Evolutionary conservation across 257 asterid species (phyloP).

Genomic region (Rauvolfia tetraphylla): DNA sequence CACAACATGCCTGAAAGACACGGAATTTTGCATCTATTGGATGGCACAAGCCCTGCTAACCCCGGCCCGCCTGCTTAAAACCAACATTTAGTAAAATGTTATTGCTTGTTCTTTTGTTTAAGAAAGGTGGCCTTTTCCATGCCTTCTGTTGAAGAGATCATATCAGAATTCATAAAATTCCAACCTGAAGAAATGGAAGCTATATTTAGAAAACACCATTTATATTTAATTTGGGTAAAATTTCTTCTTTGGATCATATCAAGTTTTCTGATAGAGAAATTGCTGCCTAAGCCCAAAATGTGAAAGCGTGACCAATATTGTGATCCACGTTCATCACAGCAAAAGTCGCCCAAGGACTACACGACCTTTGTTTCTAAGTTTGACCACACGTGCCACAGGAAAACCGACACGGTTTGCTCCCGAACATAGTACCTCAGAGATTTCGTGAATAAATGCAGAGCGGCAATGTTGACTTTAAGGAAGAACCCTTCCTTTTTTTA

Average conservation of each 20-base stretch:
- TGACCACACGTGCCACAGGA: background rate
- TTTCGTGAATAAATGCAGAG: background rate
- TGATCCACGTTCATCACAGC: background rate
- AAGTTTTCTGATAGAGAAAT: background rate
- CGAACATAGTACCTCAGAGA: background rate
- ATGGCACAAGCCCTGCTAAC: background rate
- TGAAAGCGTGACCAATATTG: background rate
- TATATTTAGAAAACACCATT: background rate
- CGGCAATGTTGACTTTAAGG: conserved; percentile 16
- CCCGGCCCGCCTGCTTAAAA: background rate
- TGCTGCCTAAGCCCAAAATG: background rate
- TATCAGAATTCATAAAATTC: background rate
- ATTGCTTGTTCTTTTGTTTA: background rate
- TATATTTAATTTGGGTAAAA: background rate
- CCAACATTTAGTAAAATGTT: background rate
- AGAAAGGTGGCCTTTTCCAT: background rate
- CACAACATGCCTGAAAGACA: background rate
- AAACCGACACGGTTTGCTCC: background rate
- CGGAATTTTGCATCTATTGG: background rate
- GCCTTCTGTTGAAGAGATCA: background rate
- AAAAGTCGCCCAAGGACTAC: background rate
- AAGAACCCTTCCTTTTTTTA: too few species aligned
- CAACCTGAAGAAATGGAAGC: background rate
- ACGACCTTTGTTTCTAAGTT: background rate
- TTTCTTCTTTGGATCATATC: background rate